Evolutionary conservation across 148 eudicot species (phyloP).

Genomic region (Salicornia ramosissima): DNA sequence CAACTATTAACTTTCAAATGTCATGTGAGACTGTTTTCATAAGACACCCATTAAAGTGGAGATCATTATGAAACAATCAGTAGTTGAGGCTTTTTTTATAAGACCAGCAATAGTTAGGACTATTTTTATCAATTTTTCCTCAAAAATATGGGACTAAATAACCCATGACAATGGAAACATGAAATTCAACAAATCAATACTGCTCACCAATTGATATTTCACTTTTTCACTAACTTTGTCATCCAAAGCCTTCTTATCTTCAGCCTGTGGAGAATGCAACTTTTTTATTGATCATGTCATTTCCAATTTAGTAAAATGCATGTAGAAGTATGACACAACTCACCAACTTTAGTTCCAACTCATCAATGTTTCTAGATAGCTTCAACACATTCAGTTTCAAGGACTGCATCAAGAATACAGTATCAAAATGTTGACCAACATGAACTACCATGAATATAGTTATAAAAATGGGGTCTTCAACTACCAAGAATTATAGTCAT

Average conservation of each 20-base stretch:
- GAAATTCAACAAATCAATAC: constrained; percentile 1
- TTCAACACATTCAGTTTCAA: constrained; percentile 83
- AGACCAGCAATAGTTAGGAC: no score
- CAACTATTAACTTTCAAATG: no score
- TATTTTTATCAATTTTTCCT: no score
- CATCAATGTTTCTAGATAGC: constrained; percentile 61
- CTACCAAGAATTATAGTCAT: not conserved
- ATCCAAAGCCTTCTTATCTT: constrained; percentile 43
- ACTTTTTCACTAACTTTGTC: constrained; percentile 24
- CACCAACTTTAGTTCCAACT: constrained; percentile 63
- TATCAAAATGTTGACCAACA: constrained; percentile 10
- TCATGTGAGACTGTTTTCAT: no score
- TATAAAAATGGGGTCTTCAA: not conserved
- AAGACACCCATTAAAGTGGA: no score
- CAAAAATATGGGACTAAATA: not conserved
- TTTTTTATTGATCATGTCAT: not conserved
- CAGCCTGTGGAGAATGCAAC: constrained; percentile 40
- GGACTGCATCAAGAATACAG: constrained; percentile 58
- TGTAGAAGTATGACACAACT: constrained; percentile 26
- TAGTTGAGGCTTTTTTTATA: no score
- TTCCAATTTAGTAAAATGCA: constrained; percentile 6
- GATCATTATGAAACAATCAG: no score
- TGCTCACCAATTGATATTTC: constrained; percentile 43
- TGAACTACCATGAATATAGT: not conserved
- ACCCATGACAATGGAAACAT: not conserved